phyloP scores from a whole-genome alignment of 768 basidiomycete genomes.

The Calocera viscosa region DNA sequence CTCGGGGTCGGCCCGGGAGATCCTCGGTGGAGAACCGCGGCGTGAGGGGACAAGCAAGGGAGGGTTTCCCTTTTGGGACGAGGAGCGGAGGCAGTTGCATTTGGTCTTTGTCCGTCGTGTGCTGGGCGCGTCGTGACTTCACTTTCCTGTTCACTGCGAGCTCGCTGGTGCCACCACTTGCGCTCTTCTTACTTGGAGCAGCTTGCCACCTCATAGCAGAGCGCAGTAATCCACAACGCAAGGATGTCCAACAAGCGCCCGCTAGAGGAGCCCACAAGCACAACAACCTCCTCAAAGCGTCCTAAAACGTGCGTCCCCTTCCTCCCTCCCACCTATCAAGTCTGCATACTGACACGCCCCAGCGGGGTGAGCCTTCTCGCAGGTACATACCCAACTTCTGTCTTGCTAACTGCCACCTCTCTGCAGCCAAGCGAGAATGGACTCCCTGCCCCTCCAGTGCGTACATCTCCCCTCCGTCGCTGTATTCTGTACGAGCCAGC shows the following conservation, averaged over 20 bases:
- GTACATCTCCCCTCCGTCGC: no score
- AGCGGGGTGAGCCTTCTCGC: not conserved
- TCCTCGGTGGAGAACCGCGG: not conserved
- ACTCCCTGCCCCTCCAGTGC: no score
- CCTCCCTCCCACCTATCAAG: not conserved
- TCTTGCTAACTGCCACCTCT: no score
- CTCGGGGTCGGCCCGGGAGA: not conserved
- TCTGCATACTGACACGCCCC: not conserved
- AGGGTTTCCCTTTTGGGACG: not conserved
- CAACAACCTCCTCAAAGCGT: constrained; percentile 10
- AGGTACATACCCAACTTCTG: not conserved
- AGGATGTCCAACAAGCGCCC: not conserved
- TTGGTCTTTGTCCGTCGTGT: not conserved
- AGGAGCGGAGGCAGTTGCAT: not conserved
- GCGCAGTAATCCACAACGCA: not conserved
- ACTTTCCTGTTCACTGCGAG: no score
- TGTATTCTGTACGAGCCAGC: no score
- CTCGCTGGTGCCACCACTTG: no score
- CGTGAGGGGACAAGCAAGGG: not conserved
- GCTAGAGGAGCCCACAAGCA: not conserved
- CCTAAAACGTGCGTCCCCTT: constrained; percentile 13
- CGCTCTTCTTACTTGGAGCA: no score
- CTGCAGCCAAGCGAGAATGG: no score
- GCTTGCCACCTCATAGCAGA: not conserved
- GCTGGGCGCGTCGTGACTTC: not conserved